Evolutionary conservation across 306 rosid genomes (phyloP).

Genomic region (Trifolium dubium): DNA sequence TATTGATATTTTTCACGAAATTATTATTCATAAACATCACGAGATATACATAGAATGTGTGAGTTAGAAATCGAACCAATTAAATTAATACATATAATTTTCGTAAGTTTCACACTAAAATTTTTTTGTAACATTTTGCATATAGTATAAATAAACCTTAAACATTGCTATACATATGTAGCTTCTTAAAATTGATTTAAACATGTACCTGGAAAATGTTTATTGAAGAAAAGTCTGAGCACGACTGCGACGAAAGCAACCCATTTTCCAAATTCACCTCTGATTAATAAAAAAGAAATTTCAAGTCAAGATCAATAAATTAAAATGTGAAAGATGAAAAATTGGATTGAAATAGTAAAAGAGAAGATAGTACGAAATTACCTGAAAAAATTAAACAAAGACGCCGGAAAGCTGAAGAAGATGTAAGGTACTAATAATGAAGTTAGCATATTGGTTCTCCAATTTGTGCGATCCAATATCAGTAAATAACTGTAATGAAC

Average conservation of each 20-base stretch:
- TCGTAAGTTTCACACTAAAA: too few species aligned
- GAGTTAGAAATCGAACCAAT: too few species aligned
- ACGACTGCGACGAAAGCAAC: conserved; percentile 75
- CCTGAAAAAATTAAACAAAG: conserved; percentile 68
- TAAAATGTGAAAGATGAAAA: neutral
- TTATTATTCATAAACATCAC: too few species aligned
- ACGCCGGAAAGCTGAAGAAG: conserved; percentile 82
- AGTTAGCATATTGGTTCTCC: conserved; percentile 91
- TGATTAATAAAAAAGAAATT: conserved; percentile 35
- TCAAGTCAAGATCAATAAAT: neutral
- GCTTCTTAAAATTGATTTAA: neutral
- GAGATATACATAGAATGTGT: too few species aligned
- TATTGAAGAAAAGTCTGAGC: conserved; percentile 82
- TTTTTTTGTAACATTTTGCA: too few species aligned
- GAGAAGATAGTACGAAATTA: conserved; percentile 22
- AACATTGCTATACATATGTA: neutral
- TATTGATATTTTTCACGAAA: too few species aligned
- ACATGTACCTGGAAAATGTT: conserved; percentile 79
- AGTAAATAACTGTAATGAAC: conserved; percentile 66
- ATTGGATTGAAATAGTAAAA: too few species aligned
- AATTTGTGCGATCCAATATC: conserved; percentile 89
- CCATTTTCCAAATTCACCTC: conserved; percentile 90
- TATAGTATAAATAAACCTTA: too few species aligned
- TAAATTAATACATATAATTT: too few species aligned
- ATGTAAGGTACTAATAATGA: conserved; percentile 83